These are phyloP conservation scores for Coffea eugenioides DNA, from an alignment of 257 asterid genomes.

Conservation along the genomic window DNA sequence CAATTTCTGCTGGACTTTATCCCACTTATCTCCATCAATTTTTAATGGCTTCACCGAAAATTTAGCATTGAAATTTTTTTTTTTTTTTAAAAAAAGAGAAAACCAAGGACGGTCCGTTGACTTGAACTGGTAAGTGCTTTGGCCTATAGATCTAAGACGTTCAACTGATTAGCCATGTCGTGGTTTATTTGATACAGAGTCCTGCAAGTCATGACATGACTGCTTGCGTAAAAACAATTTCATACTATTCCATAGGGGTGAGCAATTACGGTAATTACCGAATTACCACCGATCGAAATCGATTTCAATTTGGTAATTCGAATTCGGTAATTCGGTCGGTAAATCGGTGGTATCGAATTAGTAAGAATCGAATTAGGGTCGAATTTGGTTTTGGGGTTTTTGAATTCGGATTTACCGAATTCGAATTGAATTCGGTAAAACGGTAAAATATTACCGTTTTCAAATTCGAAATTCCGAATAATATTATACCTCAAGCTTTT, in stretches of 20 bases:
- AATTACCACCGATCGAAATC: too few relatives aligned
- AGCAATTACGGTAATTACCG: too few relatives aligned
- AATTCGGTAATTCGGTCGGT: too few relatives aligned
- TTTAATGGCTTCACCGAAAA: background rate
- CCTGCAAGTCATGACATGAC: background rate
- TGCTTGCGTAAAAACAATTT: background rate
- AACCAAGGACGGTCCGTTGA: background rate
- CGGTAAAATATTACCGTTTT: too few relatives aligned
- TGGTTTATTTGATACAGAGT: background rate
- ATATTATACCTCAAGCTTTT: too few relatives aligned
- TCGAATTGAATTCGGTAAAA: too few relatives aligned
- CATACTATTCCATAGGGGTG: slow-evolving; percentile 15
- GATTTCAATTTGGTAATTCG: too few relatives aligned
- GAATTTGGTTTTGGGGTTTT: too few relatives aligned
- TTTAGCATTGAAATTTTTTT: background rate
- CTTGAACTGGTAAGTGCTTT: background rate
- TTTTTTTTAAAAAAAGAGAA: background rate
- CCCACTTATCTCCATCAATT: background rate
- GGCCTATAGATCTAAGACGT: background rate
- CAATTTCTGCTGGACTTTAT: background rate
- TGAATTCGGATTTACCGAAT: too few relatives aligned
- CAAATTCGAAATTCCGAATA: too few relatives aligned
- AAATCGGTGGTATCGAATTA: too few relatives aligned
- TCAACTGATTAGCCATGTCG: background rate
- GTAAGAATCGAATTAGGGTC: too few relatives aligned